Base-by-base conservation (phyloP, 371 early-diverging fungal genomes). In the Rhizopus stolonifer region DNA sequence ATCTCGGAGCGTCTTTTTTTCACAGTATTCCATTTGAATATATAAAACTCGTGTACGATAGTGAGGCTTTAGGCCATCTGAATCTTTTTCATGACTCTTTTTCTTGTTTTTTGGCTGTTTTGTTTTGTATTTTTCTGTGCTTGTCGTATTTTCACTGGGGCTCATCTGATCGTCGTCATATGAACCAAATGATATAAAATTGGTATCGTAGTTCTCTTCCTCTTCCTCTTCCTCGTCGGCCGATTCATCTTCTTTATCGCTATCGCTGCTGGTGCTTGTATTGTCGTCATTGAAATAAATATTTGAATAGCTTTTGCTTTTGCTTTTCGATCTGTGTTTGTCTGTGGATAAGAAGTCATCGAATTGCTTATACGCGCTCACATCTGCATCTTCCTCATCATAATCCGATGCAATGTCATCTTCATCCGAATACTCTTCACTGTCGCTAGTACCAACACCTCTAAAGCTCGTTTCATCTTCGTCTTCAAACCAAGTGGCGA, bases 11-110 rank as follows among this genome's bases (percentile, higher is more conserved):
- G 98, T 96, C 56, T 91, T 90, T 46, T 93, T 87, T 61, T 95
- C 95, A 64, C 98, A 97, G 64, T 95, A 96, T 70, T 97, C 96
- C 98, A 97, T 97, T 66, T 97, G 97, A 54, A 97, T 97, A 51
- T 94, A 96, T 29, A 96, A 72, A 2, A 86, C 80, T 22, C 82
- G 69, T 8, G 82, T 77, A 2, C 74, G 68, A n/a, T 62, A 60
- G 14, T 63, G 58, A 21, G 54, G 38, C 49, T 63, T 52, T 45
- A 65, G 39, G 29, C 55, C 56, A 21, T 52, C 56, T 1, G 14
- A 48, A 25, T 59, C 61, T 44, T 65, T 68, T 58, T 60, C 54
- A 0, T 54, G 21, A 4, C 52, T 44, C 21, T 55, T 60, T 45
- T 66, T 55, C 14, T 61, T 69, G n/a, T 54, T n/a, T 10, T 60